Conservation (phyloP, 2,329 filamentous ascomycete genomes). For the Nothomitra cinnamomea region DNA sequence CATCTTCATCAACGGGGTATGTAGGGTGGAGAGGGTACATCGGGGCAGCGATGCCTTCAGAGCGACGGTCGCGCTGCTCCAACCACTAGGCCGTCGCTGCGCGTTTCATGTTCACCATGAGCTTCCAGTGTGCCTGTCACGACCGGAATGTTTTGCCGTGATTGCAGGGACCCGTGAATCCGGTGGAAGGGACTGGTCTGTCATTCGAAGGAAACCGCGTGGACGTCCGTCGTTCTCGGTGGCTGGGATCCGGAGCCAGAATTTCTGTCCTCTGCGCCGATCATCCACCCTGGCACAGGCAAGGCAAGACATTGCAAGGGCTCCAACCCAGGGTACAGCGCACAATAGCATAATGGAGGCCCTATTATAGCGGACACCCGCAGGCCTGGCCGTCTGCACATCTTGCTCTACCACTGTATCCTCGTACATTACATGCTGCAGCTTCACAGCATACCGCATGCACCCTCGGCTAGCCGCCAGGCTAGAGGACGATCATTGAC, state of each 20-base stretch:
- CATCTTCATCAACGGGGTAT: no score
- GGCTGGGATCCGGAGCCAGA: constrained; percentile 3
- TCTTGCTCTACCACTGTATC: no score
- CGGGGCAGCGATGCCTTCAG: no score
- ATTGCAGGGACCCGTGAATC: background rate
- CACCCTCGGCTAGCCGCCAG: background rate
- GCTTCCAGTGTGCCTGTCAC: background rate
- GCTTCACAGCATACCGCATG: background rate
- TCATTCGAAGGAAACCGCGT: constrained; percentile 3
- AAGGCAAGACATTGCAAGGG: background rate
- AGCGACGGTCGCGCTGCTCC: no score
- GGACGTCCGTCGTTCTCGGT: constrained; percentile 2
- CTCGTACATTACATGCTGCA: background rate
- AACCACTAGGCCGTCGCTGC: background rate
- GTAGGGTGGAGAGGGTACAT: no score
- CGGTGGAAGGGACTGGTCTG: background rate
- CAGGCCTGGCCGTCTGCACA: no score
- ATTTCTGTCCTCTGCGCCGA: background rate
- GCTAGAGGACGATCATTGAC: background rate
- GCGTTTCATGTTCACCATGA: background rate
- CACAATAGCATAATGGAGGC: no score
- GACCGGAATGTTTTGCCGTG: constrained; percentile 3
- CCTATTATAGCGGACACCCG: no score
- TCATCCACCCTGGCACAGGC: background rate
- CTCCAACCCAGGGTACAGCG: no score